A percentile compares a stretch with the other conserved stretches of the same genome.
These are phyloP conservation scores for Alliaria petiolata DNA, from an alignment of 345 rosid species.

Conservation along the genomic window DNA sequence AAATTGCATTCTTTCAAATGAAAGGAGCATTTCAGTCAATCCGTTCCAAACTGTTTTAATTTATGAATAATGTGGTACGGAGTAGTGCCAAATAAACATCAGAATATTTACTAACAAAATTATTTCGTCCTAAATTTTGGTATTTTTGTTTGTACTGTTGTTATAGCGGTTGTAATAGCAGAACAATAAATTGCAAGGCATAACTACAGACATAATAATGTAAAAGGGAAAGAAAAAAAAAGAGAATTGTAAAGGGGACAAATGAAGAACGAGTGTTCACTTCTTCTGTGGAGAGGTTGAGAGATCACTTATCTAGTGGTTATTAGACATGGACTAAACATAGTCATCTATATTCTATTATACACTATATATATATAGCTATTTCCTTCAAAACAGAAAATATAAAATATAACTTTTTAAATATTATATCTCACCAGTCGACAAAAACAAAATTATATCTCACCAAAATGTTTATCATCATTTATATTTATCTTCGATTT, in stretches of 20 bases:
- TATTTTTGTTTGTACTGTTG: not conserved
- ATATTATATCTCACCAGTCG: not conserved
- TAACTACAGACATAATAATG: not conserved
- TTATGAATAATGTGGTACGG: not conserved
- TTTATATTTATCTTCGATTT: not conserved
- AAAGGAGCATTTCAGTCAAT: not conserved
- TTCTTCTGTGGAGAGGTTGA: constrained; percentile 5
- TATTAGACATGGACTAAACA: not conserved
- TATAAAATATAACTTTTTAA: not conserved
- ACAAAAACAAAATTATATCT: no score
- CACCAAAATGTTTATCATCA: not conserved
- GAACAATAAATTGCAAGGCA: not conserved
- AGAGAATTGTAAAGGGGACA: not conserved
- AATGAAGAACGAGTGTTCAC: not conserved
- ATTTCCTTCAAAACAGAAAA: not conserved
- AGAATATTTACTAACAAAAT: not conserved
- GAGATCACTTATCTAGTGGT: not conserved
- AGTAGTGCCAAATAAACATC: not conserved
- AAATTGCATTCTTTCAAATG: no score
- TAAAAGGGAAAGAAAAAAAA: not conserved
- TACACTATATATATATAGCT: not conserved
- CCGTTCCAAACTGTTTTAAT: not conserved
- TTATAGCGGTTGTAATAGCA: not conserved
- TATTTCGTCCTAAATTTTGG: not conserved
- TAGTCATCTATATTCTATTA: not conserved